These are phyloP conservation scores for Heteromeles arbutifolia DNA, from an alignment of 306 rosid genomes.

Conservation along the genomic window DNA sequence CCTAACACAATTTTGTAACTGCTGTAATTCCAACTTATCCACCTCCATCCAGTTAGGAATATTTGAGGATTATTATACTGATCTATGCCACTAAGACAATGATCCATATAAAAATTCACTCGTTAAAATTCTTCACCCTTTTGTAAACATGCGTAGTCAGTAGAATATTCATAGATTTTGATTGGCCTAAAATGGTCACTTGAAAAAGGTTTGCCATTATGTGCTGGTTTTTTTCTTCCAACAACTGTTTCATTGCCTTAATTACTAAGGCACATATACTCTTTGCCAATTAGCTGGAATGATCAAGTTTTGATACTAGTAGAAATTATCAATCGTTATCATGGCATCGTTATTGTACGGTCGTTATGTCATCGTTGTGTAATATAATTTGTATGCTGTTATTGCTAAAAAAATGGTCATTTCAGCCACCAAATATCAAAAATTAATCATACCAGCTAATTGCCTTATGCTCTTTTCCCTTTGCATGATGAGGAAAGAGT, in stretches of 20 bases:
- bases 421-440: too few relatives aligned
- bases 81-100: neutral
- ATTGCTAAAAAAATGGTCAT: too few relatives aligned
- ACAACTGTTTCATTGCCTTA: neutral
- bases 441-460: too few relatives aligned
- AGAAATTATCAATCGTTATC: too few relatives aligned
- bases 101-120: neutral
- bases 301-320: too few relatives aligned
- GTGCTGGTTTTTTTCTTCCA: neutral
- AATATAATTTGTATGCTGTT: too few relatives aligned
- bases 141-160: neutral
- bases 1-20: neutral
- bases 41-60: slow-evolving; percentile 15
- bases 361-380: too few relatives aligned
- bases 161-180: neutral
- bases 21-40: slow-evolving; percentile 10
- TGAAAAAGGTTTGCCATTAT: neutral
- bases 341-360: too few relatives aligned
- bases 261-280: neutral
- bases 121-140: neutral
- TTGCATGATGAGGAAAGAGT: neutral
- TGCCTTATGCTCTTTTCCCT: neutral
- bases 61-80: neutral
- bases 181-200: slow-evolving; percentile 7
- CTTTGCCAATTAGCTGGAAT: too few relatives aligned